A percentile compares a stretch with the other conserved stretches of the same genome.
Conservation (phyloP, 2,329 filamentous ascomycete genomes). For the Microthyrium microscopicum region DNA sequence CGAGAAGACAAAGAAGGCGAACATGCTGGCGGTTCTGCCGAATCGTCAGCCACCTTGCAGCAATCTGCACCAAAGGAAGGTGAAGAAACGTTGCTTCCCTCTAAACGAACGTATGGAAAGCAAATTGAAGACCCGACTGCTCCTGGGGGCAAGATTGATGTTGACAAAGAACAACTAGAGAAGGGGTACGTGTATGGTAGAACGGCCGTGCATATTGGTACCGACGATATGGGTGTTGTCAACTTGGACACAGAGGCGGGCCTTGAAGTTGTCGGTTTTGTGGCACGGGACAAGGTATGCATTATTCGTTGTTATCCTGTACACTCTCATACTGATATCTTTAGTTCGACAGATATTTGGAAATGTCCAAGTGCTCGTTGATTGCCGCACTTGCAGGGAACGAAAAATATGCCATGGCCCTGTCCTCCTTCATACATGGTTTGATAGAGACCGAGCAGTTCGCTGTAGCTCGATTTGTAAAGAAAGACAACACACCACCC, state of each 20-base stretch:
- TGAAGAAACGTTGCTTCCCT: slow-evolving; percentile 41
- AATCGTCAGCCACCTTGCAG: slow-evolving; percentile 34
- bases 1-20: background rate
- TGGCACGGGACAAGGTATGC: slow-evolving; percentile 54
- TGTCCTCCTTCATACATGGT: slow-evolving; percentile 81
- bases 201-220: slow-evolving; percentile 76
- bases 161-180: slow-evolving; percentile 69
- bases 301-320: too few relatives aligned
- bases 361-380: slow-evolving; percentile 64
- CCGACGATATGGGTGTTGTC: slow-evolving; percentile 77
- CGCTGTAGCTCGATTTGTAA: slow-evolving; percentile 69
- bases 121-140: slow-evolving; percentile 59
- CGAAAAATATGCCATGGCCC: slow-evolving; percentile 49
- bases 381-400: slow-evolving; percentile 65
- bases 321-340: too few relatives aligned
- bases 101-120: slow-evolving; percentile 53
- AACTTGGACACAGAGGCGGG: slow-evolving; percentile 60
- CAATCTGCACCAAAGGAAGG: slow-evolving; percentile 16
- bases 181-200: slow-evolving; percentile 89
- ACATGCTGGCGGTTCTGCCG: slow-evolving; percentile 22
- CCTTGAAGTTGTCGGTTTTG: slow-evolving; percentile 76
- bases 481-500: slow-evolving; percentile 69
- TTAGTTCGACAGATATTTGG: too few relatives aligned
- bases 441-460: slow-evolving; percentile 73
- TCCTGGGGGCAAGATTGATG: slow-evolving; percentile 64